Evolutionary conservation across 2,329 filamentous ascomycete genomes (phyloP), one percentile per base, ranked within the genome.

Genomic region (Lecanicillium sp.): DNA sequence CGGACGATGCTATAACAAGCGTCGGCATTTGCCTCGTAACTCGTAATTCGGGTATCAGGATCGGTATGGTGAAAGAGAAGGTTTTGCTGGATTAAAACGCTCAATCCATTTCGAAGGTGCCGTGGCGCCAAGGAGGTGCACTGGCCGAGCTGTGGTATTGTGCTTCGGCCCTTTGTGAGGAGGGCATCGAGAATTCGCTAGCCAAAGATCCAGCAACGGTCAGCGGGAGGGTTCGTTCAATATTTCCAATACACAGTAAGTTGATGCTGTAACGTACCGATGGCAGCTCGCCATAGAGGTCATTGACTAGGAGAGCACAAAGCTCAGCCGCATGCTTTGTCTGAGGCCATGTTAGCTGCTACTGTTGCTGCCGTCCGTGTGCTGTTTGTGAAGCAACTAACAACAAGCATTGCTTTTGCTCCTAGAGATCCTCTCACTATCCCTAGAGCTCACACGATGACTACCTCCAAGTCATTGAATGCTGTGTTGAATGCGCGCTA

Each of bases 271-370:
- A 20, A 20, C 83, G 55, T 84, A 96, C 90, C 58, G 87, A 87
- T 46, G 88, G 87, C 43, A 97, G 79, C 66, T 94, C 86, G 57
- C 92, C 92, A 61, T 92, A 90, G 43, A 86, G 74, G 59, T 96
- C 88, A 57, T 88, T 81, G 47, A 97, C 82, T 46, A 96, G 75
- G 58, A 94, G 79, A 68, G 82, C 77, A 70, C 87, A 95, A 57
- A 97, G 85, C 76, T 96, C 87, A 55, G 84, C 79, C 50, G 84
- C 74, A 59, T 84, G 77, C 68, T 87, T 79, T 44, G 77, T 79
- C 78, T 82, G 46, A 15, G 43, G 36, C 30, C 35, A 17, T 38
- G 34, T 31, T 40, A 41, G 56, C 52, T 34, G 33, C 33, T n/a
- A 27, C 22, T 20, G 29, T n/a, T 15, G 29, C 41, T 11, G 22